A percentile compares a stretch with the other conserved stretches of the same genome.
Evolutionary conservation across 177 flowering plant species (phyloP).

Genomic region (Telopea speciosissima): DNA sequence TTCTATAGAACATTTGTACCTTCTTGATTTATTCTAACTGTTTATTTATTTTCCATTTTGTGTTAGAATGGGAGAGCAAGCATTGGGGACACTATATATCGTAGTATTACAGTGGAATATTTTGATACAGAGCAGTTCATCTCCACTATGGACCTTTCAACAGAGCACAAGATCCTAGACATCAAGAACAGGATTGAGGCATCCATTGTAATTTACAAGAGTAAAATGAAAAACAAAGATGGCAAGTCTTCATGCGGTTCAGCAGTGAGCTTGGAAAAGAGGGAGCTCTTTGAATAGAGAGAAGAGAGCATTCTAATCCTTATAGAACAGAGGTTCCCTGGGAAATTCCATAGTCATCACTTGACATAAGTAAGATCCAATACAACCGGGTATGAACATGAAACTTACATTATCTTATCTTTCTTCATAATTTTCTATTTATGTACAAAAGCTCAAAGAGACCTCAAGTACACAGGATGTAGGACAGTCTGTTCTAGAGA

Average conservation of each 20-base stretch:
- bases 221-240: conserved; percentile 78
- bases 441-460: neutral
- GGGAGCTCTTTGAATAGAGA: conserved; percentile 88
- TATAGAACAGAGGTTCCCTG: conserved; percentile 78
- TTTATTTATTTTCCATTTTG: neutral
- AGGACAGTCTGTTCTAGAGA: conserved; percentile 72
- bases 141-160: conserved; percentile 51
- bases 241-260: conserved; percentile 73
- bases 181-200: conserved; percentile 88
- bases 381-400: conserved; percentile 44
- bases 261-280: conserved; percentile 73
- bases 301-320: conserved; percentile 73
- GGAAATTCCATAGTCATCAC: conserved; percentile 79
- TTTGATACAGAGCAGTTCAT: conserved; percentile 76
- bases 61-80: conserved; percentile 71
- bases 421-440: neutral
- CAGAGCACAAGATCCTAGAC: conserved; percentile 80
- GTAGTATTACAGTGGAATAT: conserved; percentile 68
- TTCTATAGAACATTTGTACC: neutral
- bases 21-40: neutral
- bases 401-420: neutral
- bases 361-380: conserved; percentile 82
- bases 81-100: conserved; percentile 75
- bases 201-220: conserved; percentile 78
- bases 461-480: conserved; percentile 53